Conservation (phyloP, 2,329 filamentous ascomycete species). For the Alternaria gansuensis region DNA sequence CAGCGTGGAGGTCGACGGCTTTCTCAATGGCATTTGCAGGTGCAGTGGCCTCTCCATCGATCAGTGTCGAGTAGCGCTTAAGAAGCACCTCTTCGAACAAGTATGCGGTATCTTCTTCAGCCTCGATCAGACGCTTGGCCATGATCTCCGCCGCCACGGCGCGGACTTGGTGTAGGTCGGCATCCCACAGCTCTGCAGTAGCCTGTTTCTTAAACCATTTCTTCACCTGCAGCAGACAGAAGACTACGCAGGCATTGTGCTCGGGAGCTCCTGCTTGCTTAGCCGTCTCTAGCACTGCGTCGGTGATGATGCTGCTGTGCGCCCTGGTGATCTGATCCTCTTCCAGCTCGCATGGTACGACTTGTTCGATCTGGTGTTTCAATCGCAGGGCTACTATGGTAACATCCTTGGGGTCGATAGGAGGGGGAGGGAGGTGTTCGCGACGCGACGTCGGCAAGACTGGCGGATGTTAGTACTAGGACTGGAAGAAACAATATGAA, state of each 20-base stretch:
- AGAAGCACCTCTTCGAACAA: conserved; percentile 83
- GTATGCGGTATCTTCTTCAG: conserved; percentile 79
- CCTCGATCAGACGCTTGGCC: conserved; percentile 88
- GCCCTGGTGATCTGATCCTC: conserved; percentile 76
- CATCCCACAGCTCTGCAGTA: conserved; percentile 86
- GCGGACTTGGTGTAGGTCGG: conserved; percentile 80
- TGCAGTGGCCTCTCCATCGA: conserved; percentile 73
- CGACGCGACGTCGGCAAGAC: conserved; percentile 71
- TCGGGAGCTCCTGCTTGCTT: conserved; percentile 81
- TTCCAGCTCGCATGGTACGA: conserved; percentile 89
- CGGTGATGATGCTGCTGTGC: conserved; percentile 86
- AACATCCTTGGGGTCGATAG: conserved; percentile 79
- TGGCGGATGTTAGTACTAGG: conserved; percentile 45
- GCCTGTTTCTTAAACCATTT: conserved; percentile 84
- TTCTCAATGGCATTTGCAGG: conserved; percentile 92
- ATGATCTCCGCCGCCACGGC: conserved; percentile 89
- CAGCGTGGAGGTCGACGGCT: conserved; percentile 89
- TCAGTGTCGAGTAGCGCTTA: conserved; percentile 84
- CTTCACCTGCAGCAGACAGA: conserved; percentile 77
- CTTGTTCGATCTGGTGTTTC: conserved; percentile 88
- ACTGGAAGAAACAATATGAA: conserved; percentile 8
- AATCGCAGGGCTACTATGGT: conserved; percentile 89
- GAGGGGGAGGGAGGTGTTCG: conserved; percentile 67
- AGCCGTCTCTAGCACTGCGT: conserved; percentile 79
- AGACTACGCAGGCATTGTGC: conserved; percentile 81